Evolutionary conservation across 1,284 basidiomycete species (phyloP).

Genomic region (Abortiporus biennis): DNA sequence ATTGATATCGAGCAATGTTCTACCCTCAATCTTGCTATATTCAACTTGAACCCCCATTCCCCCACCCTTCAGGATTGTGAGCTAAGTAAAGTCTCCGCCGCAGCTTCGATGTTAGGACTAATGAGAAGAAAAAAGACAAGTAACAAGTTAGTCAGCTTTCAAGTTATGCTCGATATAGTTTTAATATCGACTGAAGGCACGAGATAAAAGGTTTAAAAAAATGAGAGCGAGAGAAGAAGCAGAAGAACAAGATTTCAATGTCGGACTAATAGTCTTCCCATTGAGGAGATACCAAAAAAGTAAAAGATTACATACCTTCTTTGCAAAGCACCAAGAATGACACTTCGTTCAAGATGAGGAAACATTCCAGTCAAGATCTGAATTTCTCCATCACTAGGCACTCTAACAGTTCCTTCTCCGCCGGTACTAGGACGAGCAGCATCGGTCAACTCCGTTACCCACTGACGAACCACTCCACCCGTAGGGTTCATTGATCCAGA

Average conservation of each 20-base stretch:
- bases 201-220: too few relatives aligned
- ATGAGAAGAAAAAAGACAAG: constrained; percentile 7
- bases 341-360: constrained; percentile 68
- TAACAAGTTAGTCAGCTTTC: constrained; percentile 4
- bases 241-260: constrained; percentile 1
- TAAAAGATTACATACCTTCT: constrained; percentile 57
- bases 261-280: too few relatives aligned
- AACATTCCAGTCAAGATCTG: constrained; percentile 75
- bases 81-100: constrained; percentile 72
- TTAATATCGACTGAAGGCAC: too few relatives aligned
- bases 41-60: too few relatives aligned
- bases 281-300: background rate
- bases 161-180: too few relatives aligned
- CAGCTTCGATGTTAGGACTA: constrained; percentile 72
- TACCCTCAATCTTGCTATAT: too few relatives aligned
- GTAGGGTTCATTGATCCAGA: constrained; percentile 1
- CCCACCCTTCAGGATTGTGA: too few relatives aligned
- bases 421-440: constrained; percentile 35
- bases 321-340: constrained; percentile 76
- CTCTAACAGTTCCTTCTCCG: constrained; percentile 46
- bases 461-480: constrained; percentile 52
- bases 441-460: constrained; percentile 77
- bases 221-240: background rate
- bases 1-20: too few relatives aligned
- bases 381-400: constrained; percentile 73